Percentiles rank a stretch among this genome's conserved stretches.
Conservation (phyloP, 179 eudicot genomes). For the Beta macrorhiza region DNA sequence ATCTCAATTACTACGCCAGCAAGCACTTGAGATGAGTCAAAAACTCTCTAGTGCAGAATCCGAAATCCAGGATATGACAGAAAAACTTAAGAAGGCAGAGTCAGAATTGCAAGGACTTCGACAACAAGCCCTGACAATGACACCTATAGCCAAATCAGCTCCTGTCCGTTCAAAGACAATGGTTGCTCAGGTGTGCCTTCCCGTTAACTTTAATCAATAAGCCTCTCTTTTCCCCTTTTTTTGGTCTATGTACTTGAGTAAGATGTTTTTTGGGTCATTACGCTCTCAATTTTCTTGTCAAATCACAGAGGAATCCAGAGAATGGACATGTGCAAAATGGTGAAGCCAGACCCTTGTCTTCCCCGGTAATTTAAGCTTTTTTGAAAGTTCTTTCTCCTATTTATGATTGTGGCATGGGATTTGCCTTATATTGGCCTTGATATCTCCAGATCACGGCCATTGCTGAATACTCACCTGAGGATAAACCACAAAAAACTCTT, state of each 20-base stretch:
- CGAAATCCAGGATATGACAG: constrained; percentile 42
- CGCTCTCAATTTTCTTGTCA: constrained; percentile 18
- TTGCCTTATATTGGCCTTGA: not conserved
- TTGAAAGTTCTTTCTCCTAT: not conserved
- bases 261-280: not conserved
- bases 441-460: constrained; percentile 47
- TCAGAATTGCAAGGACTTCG: constrained; percentile 97
- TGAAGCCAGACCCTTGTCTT: constrained; percentile 40
- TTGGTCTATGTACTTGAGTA: not conserved
- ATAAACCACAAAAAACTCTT: constrained; percentile 88
- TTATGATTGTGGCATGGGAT: constrained; percentile 6
- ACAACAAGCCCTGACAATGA: constrained; percentile 93
- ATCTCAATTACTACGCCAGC: constrained; percentile 95
- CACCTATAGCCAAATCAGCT: constrained; percentile 70
- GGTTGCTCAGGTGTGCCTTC: constrained; percentile 54
- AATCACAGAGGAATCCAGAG: constrained; percentile 76
- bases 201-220: not conserved
- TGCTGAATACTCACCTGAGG: constrained; percentile 65
- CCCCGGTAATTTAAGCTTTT: constrained; percentile 47
- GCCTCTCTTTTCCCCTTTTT: not conserved
- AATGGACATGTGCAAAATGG: constrained; percentile 74
- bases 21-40: constrained; percentile 58
- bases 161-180: constrained; percentile 72
- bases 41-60: constrained; percentile 42
- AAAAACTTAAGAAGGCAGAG: constrained; percentile 79